Base-by-base conservation (phyloP, 2,329 filamentous ascomycete species). In the Dactylonectria macrodidyma region DNA sequence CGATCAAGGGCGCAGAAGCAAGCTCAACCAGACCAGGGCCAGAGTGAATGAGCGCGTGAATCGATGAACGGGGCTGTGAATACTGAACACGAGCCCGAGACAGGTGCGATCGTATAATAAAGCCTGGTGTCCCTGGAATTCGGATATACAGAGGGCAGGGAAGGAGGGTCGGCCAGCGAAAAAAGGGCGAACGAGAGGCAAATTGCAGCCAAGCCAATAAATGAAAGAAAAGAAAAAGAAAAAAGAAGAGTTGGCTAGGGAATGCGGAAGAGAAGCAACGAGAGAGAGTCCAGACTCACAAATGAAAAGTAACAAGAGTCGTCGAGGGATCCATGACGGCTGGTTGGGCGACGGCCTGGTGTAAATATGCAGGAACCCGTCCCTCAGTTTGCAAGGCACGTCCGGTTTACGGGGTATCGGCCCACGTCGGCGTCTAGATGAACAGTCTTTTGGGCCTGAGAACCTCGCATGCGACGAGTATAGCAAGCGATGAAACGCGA, bases 281-380 rank as follows among this genome's bases (percentile, higher is more conserved):
- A 73, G 66, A 59, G 66, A 69, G 73, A 66, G 65, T 65, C 74
- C 75, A 65, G 76, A 90, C 89, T 88, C 84, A 91, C 90, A 91
- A 81, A 81, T 90, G 86, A 79, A 93, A 92, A 68, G 91, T 92
- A 78, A 92, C 87, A 73, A 93, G 88, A 66, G 91, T 91, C 24
- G 90, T 92, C 48, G 85, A 85, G 60, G 88, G 88, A 80, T 90
- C 87, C 88, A 90, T 89, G 77, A 54, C 56, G 69, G 70, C 66
- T 60, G 60, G 61, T 50, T 52, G 59, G 55, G 65, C 62, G 67
- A 68, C 62, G 61, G 63, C 69, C 57, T 38, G 64, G 64, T 66
- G 71, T 76, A 71, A 76, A 73, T 76, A 76, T 75, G 74, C 68
- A 72, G 65, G 63, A 69, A 68, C 65, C 71, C 61, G 65, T 67